Conservation (phyloP, 306 rosid genomes). For the Lathyrus aphaca region DNA sequence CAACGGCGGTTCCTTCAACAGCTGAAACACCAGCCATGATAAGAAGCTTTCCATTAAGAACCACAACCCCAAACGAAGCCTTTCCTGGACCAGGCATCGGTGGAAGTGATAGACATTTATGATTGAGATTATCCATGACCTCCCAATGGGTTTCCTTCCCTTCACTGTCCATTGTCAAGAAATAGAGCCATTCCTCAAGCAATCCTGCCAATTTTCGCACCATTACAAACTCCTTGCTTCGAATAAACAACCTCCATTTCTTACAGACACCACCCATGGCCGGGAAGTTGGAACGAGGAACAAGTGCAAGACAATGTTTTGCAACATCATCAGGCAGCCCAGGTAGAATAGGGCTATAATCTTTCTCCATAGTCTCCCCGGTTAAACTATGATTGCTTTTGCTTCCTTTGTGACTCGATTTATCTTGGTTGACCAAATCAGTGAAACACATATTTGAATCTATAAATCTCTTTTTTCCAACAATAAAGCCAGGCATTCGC, state of each 20-base stretch:
- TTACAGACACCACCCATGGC: conserved; percentile 76
- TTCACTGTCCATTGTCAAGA: conserved; percentile 61
- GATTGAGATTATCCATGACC: conserved; percentile 70
- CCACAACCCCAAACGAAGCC: conserved; percentile 71
- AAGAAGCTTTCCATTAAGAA: conserved; percentile 76
- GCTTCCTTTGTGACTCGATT: conserved; percentile 45
- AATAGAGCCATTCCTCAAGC: conserved; percentile 91
- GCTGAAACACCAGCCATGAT: conserved; percentile 71
- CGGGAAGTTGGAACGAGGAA: conserved; percentile 78
- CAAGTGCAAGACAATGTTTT: conserved; percentile 88
- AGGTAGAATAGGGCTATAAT: conserved; percentile 64
- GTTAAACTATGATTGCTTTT: conserved; percentile 43
- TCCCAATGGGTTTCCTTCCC: conserved; percentile 85
- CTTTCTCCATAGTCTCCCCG: conserved; percentile 41
- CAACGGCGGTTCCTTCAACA: conserved; percentile 48
- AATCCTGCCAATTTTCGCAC: conserved; percentile 81
- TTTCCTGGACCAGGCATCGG: conserved; percentile 70
- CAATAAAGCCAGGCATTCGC: conserved; percentile 61
- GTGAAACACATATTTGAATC: conserved; percentile 68
- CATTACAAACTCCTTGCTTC: conserved; percentile 75
- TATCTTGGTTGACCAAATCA: conserved; percentile 52
- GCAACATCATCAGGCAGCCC: conserved; percentile 98
- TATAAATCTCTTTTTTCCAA: conserved; percentile 67
- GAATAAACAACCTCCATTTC: conserved; percentile 86
- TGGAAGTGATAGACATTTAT: conserved; percentile 61